phyloP scores from a whole-genome alignment of 164 flowering plant genomes.

The Kalanchoe fedtschenkoi region DNA sequence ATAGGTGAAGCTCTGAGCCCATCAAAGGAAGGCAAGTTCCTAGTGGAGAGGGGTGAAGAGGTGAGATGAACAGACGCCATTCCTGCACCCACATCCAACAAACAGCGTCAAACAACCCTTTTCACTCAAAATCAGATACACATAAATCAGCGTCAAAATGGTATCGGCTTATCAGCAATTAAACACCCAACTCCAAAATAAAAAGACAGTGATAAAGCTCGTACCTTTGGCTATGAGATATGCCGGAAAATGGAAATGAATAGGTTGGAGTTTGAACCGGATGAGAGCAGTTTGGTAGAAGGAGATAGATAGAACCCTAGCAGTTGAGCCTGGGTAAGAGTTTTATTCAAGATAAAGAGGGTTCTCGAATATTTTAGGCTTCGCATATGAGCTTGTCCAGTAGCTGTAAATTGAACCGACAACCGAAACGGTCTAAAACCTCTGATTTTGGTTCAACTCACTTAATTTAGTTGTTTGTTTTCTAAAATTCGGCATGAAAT shows the following conservation, averaged over 20 bases:
- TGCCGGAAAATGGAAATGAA: neutral
- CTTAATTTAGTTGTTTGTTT: too few relatives aligned
- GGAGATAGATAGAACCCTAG: neutral
- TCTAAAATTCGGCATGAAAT: too few relatives aligned
- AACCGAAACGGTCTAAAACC: too few relatives aligned
- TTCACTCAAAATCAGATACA: too few relatives aligned
- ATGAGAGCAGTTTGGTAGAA: neutral
- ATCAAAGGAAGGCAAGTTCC: conserved; percentile 33
- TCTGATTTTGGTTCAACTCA: too few relatives aligned
- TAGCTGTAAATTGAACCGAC: too few relatives aligned
- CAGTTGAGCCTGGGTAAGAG: neutral
- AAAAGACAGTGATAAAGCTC: too few relatives aligned
- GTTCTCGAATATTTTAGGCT: neutral
- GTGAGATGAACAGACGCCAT: conserved; percentile 46
- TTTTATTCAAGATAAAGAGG: neutral
- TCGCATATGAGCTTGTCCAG: too few relatives aligned
- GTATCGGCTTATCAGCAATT: too few relatives aligned
- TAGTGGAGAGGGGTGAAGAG: conserved; percentile 29
- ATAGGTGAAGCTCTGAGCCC: conserved; percentile 28
- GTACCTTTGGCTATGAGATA: too few relatives aligned
- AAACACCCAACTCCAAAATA: too few relatives aligned
- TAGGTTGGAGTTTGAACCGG: neutral
- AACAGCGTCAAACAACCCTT: neutral
- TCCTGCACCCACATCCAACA: conserved; percentile 1
- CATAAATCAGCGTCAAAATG: too few relatives aligned